These are phyloP conservation scores for Berkeleyomyces basicola DNA, from an alignment of 2,329 filamentous ascomycete species.

Conservation along the genomic window DNA sequence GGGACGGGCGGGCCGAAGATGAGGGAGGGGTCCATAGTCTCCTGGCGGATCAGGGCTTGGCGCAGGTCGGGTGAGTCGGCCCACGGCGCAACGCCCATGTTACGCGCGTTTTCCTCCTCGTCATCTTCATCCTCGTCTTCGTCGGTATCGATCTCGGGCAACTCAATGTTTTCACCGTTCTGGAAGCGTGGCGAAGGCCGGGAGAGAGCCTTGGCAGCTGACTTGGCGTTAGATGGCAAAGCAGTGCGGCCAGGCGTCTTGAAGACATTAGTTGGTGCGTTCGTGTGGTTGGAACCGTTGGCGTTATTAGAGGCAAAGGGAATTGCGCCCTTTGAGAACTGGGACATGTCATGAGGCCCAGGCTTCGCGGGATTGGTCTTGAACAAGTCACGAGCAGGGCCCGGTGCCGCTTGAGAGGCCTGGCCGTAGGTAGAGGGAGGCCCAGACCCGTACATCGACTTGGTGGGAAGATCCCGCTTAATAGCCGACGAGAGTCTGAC, in stretches of 20 bases:
- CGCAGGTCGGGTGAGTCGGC: constrained; percentile 74
- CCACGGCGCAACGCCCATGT: constrained; percentile 40
- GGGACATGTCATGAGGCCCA: constrained; percentile 49
- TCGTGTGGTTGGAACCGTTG: background rate
- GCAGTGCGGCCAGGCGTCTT: constrained; percentile 51
- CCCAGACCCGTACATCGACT: background rate
- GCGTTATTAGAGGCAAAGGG: constrained; percentile 62
- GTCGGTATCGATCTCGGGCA: constrained; percentile 91
- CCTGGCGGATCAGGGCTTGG: constrained; percentile 60
- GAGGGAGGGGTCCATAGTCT: constrained; percentile 64
- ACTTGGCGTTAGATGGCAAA: constrained; percentile 29
- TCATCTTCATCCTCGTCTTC: constrained; percentile 69
- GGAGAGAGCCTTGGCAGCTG: constrained; percentile 40
- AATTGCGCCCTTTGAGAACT: constrained; percentile 75
- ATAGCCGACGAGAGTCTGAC: constrained; percentile 59
- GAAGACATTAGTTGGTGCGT: constrained; percentile 30
- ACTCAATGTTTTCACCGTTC: constrained; percentile 75
- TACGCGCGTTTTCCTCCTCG: constrained; percentile 22
- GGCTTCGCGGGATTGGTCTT: constrained; percentile 51
- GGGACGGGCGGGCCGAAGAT: constrained; percentile 83
- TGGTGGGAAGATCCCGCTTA: constrained; percentile 36
- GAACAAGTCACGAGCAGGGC: constrained; percentile 40
- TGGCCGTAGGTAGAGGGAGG: constrained; percentile 40
- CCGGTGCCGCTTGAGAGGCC: constrained; percentile 29
- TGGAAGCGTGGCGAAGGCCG: constrained; percentile 71